Base-by-base conservation (phyloP, 805 yeast species). In the Starmerella roubikii region DNA sequence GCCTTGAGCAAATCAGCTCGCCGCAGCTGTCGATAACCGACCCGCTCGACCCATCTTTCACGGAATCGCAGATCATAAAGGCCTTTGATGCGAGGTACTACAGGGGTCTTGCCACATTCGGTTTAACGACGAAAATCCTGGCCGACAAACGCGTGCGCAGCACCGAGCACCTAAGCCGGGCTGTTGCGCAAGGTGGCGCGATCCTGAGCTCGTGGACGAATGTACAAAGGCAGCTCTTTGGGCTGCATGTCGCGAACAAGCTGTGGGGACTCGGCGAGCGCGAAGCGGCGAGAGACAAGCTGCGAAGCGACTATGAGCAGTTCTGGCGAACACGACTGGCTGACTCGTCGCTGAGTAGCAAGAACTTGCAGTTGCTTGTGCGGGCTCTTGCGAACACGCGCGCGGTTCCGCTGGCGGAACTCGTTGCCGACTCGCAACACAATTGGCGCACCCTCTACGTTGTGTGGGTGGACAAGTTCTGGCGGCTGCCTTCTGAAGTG, bases 241-340 rank as follows among this genome's bases (percentile, higher is more conserved):
- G 45, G 26, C 40, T 56, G 23, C 52, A 49, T 26, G 45, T 49
- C 4, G 54, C 58, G 1, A 54, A 55, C 34, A 51, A 51, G 34
- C 46, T 45, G 31, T 54, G 56, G 56, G 27, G 39, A 11, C 41
- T 48, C 19, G 47, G 49, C 20, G 28, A 40, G 11, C 30, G 43
- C 12, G 40, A 20, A 4, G 45, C 30, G 25, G 54, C 59, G 17
- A 28, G 44, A 18, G 33, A 23, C 10, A 39, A 49, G 30, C 41
- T 54, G 19, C 19, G 35, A 12, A 46, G 38, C 13, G 42, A 49
- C 34, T 52, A 52, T 30, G 41, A 35, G 2, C 20, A 37, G 18
- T 39, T 37, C 26, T 51, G 55, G 54, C 28, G 35, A 16, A 37
- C 22, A 16, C 34, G 43, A 25, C 37, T 41, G 19, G 30, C 23